phyloP scores from a whole-genome alignment of 257 asterid genomes.

The Solanum virginianum region DNA sequence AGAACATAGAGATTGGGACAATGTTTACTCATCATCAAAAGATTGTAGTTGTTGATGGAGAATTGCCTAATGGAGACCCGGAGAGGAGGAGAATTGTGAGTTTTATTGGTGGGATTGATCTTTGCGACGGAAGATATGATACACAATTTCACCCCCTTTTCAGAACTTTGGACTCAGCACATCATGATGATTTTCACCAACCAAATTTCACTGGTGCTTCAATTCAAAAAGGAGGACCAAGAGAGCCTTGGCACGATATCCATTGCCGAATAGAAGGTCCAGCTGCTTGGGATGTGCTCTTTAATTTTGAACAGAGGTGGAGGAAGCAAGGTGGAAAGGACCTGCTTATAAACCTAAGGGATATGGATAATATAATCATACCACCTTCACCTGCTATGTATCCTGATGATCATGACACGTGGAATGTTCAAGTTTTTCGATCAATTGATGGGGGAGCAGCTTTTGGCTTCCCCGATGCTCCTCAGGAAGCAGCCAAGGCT shows the following conservation, averaged over 20 bases:
- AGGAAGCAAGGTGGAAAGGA: conserved; percentile 1
- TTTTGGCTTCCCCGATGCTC: background rate
- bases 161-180: conserved; percentile 1
- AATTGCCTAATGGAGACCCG: background rate
- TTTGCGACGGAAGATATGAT: background rate
- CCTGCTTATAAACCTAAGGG: background rate
- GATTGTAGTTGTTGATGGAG: conserved; percentile 4
- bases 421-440: conserved; percentile 4
- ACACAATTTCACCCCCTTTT: conserved; percentile 3
- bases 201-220: conserved; percentile 4
- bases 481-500: background rate
- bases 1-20: background rate
- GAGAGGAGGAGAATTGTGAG: conserved; percentile 10
- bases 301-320: background rate
- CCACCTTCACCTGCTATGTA: background rate
- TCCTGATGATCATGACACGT: conserved; percentile 1
- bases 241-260: conserved; percentile 11
- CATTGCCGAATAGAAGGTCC: conserved; percentile 6
- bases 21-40: conserved; percentile 8
- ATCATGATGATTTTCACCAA: conserved; percentile 1
- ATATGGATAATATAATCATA: background rate
- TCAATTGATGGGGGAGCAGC: conserved; percentile 9
- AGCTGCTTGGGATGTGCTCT: background rate
- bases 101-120: conserved; percentile 1
- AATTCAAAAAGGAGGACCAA: conserved; percentile 1